Evolutionary conservation across 2,329 filamentous ascomycete genomes (phyloP), one percentile per base, ranked within the genome.

Genomic region (Rutstroemia sp.): DNA sequence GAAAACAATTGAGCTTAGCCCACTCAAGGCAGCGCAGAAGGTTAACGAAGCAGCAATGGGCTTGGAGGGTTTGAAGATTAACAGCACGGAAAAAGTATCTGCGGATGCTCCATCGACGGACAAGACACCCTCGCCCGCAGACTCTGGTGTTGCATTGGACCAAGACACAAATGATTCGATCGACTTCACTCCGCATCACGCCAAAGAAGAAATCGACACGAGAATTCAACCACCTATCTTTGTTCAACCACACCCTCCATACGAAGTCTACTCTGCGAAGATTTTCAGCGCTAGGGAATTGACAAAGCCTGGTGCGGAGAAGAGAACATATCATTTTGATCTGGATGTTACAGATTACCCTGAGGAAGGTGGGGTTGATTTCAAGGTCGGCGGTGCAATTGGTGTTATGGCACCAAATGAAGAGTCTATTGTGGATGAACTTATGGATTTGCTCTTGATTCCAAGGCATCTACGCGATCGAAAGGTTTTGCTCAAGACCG

Each of bases 251-350:
- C 94, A 99, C 71, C 90, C 90, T 56, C 94, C 94, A 0, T 94
- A 95, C 72, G 80, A 92, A 63, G 91, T 97, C 59, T 95, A 88
- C 72, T 87, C 91, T 1, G 92, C 92, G n/a, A 90, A 85, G 61
- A 82, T 99, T 48, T 87, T 90, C 72, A 85, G 85, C 65, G 83
- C 90, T 2, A 86, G 94, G 56, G 91, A 96, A 72, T 75, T 99
- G 69, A 99, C 94, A 12, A 87, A 83, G 69, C 78, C 82, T 23
- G 92, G 92, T 21, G 94, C 94, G 5, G 90, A 96, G 77, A 99
- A 99, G 81, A 82, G 92, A 59, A 99, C 94, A 0, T 96, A 92
- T 71, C 94, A 99, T 73, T 97, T 97, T 67, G 94, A 97, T 67
- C 83, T 99, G 46, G 94, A 99, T 67, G 87, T 99, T 50, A 96